Base-by-base conservation (phyloP, 805 yeast species). In the Maudiozyma saulgeensis region DNA sequence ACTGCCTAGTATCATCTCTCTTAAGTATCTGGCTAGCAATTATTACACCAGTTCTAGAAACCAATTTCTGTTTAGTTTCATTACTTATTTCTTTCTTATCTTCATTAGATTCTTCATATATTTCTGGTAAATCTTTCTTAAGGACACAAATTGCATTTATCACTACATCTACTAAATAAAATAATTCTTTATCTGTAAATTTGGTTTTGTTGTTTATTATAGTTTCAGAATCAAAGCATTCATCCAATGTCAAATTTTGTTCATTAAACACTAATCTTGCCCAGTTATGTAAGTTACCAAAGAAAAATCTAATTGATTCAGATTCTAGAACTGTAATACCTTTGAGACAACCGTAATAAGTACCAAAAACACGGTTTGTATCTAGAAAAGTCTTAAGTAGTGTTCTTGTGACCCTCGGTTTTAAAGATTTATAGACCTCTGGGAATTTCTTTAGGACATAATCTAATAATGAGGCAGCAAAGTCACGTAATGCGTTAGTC, bases 381-480 rank as follows among this genome's bases (percentile, higher is more conserved):
- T 90, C 96, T 65, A 93, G 72, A 56, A 95, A 85, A 0, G 97
- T 97, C 60, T 95, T 81, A 52, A 95, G 72, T 49, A 95, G 71
- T 1, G 99, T 95, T 64, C 99, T 77, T 6, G 97, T 89, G 4
- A 93, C 91, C 56, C 98, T 78, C 31, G 98, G 96, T 60, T 87
- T 87, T 56, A 93, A 74, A 1, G 97, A 85, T 21, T 91, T 82
- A 64, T 91, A 90, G 1, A 91, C 80, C 45, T 86, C 81, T 34
- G 95, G 95, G 66, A 84, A 93, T 31, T 81, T 79, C 46, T 76
- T 73, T 53, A 89, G 78, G n/a, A 93, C 83, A 57, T 84, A 84
- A 46, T 82, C 82, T 23, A 93, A 72, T 52, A 93, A 72, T 37
- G 89, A 79, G 0, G 96, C 88, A 1, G 98, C 90, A 62, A 87